These are phyloP conservation scores for Ammopiptanthus mongolicus DNA, from an alignment of 306 rosid genomes.

Conservation along the genomic window DNA sequence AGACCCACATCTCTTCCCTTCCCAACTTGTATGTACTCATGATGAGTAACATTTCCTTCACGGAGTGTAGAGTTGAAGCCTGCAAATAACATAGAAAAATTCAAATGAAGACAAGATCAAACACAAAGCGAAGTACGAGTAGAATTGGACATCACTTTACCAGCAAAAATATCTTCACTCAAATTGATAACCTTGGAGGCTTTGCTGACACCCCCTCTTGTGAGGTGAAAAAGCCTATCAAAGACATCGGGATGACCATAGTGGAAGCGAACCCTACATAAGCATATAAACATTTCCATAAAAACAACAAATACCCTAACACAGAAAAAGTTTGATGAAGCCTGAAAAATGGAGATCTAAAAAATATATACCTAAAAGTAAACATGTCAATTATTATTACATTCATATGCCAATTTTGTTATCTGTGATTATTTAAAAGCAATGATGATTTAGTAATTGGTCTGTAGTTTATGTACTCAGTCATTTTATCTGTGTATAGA, in stretches of 20 bases:
- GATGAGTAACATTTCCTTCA: conserved; percentile 98
- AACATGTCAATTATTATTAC: not conserved
- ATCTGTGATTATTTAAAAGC: not conserved
- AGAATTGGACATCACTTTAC: conserved; percentile 35
- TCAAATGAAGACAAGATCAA: not conserved
- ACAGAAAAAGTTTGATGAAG: not conserved
- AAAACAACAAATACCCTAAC: not conserved
- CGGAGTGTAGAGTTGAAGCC: conserved; percentile 98
- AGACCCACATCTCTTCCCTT: conserved; percentile 99
- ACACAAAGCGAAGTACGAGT: not conserved
- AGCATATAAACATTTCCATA: conserved; percentile 10
- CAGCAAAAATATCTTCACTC: conserved; percentile 99
- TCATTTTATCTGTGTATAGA: not conserved
- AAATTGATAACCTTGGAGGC: conserved; percentile 95
- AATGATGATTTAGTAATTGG: conserved; percentile 3
- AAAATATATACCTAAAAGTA: not conserved
- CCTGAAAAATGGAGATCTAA: not conserved
- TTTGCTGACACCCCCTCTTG: conserved; percentile 96
- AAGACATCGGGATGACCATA: conserved; percentile 99
- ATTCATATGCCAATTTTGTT: not conserved
- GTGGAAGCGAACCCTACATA: conserved; percentile 89
- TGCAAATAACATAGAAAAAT: conserved; percentile 23
- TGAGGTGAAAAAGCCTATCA: conserved; percentile 93
- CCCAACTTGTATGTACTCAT: conserved; percentile 97
- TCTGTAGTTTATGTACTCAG: not conserved